These are phyloP conservation scores for Begonia masoniana DNA, from an alignment of 306 rosid genomes.

Conservation along the genomic window DNA sequence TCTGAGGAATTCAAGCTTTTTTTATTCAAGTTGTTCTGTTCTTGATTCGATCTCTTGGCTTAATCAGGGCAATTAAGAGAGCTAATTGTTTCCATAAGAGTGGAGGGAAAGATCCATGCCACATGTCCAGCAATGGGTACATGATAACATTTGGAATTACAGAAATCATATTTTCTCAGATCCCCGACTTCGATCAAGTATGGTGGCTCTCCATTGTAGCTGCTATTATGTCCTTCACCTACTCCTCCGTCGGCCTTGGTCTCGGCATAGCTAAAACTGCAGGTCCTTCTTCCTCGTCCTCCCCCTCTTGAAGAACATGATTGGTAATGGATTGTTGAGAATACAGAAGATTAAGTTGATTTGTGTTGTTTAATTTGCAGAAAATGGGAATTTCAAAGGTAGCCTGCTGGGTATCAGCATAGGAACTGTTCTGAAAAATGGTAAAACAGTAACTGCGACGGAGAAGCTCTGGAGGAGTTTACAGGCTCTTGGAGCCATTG, in stretches of 20 bases:
- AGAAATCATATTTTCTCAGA: conserved; percentile 56
- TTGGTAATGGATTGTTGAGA: neutral
- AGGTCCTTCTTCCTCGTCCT: neutral
- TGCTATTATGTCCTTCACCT: conserved; percentile 28
- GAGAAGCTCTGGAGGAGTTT: conserved; percentile 64
- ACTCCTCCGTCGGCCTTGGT: conserved; percentile 19
- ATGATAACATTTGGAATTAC: conserved; percentile 63
- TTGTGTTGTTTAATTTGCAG: conserved; percentile 22
- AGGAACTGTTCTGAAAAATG: conserved; percentile 9
- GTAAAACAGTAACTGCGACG: conserved; percentile 36
- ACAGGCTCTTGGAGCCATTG: conserved; percentile 77
- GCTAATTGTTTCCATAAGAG: conserved; percentile 71
- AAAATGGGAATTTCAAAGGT: conserved; percentile 55
- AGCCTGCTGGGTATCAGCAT: conserved; percentile 44
- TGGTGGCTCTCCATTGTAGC: conserved; percentile 30
- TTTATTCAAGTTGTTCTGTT: neutral
- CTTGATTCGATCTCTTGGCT: neutral
- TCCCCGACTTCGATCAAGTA: conserved; percentile 31
- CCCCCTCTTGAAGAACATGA: neutral
- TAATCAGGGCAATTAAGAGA: conserved; percentile 48
- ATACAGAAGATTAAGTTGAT: neutral
- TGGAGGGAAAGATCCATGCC: conserved; percentile 58
- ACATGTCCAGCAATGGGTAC: conserved; percentile 27
- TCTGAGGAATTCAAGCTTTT: no score
- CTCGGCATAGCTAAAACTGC: conserved; percentile 16